Evolutionary conservation across 1,139 yeast genomes (phyloP).

Genomic region (Blastobotrys indianensis): DNA sequence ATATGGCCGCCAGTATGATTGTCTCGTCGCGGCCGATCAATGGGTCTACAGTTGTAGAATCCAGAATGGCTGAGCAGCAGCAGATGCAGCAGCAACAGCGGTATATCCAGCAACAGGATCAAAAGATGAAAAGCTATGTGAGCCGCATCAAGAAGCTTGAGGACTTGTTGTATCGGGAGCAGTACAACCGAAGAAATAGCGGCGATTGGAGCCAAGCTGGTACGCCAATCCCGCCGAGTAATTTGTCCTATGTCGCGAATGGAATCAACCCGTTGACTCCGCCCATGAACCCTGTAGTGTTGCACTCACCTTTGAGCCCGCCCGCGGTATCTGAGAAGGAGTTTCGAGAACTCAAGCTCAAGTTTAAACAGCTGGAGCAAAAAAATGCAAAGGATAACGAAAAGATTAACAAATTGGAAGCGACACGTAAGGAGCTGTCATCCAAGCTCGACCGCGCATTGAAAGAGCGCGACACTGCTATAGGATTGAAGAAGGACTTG

Average conservation of each 20-base stretch:
- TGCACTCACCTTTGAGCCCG: background rate
- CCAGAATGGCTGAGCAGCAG: background rate
- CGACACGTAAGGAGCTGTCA: conserved; percentile 22
- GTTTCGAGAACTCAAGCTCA: conserved; percentile 12
- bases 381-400: conserved; percentile 25
- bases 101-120: background rate
- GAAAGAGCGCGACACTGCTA: conserved; percentile 23
- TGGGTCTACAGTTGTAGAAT: background rate
- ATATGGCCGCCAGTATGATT: too few relatives aligned
- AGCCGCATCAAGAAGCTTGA: conserved; percentile 37
- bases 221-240: conserved; percentile 8
- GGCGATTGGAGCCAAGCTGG: conserved; percentile 9
- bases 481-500: conserved; percentile 51
- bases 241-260: conserved; percentile 8
- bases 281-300: background rate
- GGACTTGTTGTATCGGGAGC: conserved; percentile 35
- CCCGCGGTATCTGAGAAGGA: conserved; percentile 12
- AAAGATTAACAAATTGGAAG: conserved; percentile 27
- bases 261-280: conserved; percentile 9
- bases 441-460: conserved; percentile 23
- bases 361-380: conserved; percentile 24
- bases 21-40: too few relatives aligned
- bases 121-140: conserved; percentile 29
- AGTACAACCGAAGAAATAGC: conserved; percentile 17
- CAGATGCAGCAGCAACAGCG: conserved; percentile 1